Evolutionary conservation across 345 rosid genomes (phyloP), one percentile per base, ranked within the genome.

Genomic region (Populus davidiana): DNA sequence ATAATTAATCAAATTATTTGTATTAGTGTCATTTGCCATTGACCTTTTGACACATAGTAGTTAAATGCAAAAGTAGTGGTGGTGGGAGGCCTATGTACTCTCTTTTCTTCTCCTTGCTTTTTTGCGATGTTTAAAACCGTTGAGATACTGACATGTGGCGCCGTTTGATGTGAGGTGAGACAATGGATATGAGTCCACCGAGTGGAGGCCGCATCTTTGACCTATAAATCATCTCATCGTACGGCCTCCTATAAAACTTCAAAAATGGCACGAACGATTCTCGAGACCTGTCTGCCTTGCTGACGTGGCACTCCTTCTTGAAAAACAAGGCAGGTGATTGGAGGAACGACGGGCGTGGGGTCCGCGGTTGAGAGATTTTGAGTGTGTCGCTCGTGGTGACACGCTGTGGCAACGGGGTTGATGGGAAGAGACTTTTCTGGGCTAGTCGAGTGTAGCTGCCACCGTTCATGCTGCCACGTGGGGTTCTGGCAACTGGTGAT

Each of bases 311-410:
- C 61, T 93, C 97, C 81, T 80, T 78, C 25, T 86, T 83, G 76
- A 92, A 96, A 77, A 96, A 94, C 84, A 80, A 70, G 35, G 98
- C 97, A 52, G 99, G 99, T 14, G 98, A 93, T 78, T 91, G 96
- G 50, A 96, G 90, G 86, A 96, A 96, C 1, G 94, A 96, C 0
- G 99, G 91, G 6, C 91, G 89, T 13, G 97, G 92, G 20, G 94
- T 90, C 81, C 91, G 84, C 36, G 83, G 88, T 1, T 75, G 77
- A 23, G 75, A 6, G 23, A 43, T 75, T 29, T 75, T 74, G 77
- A 83, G 27, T 1, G 75, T 39, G 14, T 74, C 87, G 2, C 56
- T 21, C 12, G 77, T 54, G 6, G 81, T 79, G 27, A 84, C 89
- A 21, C 90, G 86, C 82, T 89, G 93, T 14, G 98, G 97, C 62